Conservation (phyloP, 176 grass and related monocot species). For the Secale cereale region DNA sequence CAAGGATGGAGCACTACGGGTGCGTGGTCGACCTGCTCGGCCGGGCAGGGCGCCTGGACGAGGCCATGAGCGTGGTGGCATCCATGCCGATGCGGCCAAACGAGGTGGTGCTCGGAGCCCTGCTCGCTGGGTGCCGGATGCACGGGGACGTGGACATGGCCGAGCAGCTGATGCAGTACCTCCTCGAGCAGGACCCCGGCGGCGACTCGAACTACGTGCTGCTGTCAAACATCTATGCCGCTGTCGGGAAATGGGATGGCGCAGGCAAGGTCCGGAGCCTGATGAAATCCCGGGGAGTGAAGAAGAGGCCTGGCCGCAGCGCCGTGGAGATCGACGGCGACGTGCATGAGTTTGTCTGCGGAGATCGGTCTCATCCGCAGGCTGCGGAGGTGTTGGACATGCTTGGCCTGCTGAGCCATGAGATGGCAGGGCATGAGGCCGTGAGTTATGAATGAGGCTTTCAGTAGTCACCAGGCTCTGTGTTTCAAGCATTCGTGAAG, state of each 20-base stretch:
- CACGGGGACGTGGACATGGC: conserved; percentile 44
- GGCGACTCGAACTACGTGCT: conserved; percentile 63
- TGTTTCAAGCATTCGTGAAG: no score
- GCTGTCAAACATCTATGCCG: conserved; percentile 70
- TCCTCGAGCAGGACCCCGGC: conserved; percentile 56
- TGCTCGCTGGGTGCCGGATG: conserved; percentile 58
- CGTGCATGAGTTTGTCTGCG: no score
- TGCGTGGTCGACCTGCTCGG: conserved; percentile 79
- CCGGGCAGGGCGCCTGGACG: conserved; percentile 45
- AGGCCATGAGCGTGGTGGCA: conserved; percentile 42
- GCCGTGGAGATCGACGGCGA: no score
- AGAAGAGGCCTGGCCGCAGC: no score
- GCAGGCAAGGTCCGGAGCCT: no score
- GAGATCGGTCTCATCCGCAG: no score
- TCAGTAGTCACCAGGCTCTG: no score
- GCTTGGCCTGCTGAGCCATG: no score
- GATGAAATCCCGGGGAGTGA: no score
- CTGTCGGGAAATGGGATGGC: not conserved
- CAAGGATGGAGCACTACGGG: conserved; percentile 66
- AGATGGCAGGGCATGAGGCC: no score
- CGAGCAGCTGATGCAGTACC: conserved; percentile 52
- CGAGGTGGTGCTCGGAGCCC: conserved; percentile 69
- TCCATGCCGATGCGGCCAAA: conserved; percentile 60
- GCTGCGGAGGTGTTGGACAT: no score
- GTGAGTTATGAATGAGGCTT: no score